Evolutionary conservation across 768 basidiomycete genomes (phyloP).

Genomic region (Omphalotus guepiniiformis): DNA sequence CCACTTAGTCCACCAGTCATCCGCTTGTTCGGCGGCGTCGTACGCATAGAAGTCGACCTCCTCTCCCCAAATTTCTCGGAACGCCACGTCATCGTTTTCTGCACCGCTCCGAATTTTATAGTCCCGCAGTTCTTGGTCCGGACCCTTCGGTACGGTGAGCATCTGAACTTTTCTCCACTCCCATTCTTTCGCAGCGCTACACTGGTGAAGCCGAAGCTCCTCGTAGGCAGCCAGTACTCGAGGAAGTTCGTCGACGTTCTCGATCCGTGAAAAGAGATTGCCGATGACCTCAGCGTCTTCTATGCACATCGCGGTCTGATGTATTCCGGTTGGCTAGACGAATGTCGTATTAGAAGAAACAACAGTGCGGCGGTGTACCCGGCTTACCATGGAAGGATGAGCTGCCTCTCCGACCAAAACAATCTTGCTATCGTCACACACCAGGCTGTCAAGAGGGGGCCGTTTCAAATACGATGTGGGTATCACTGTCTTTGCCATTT

Average conservation of each 20-base stretch:
- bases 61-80: constrained; percentile 48
- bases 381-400: constrained; percentile 47
- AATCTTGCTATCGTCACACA: constrained; percentile 42
- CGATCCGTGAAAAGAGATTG: constrained; percentile 52
- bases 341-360: background rate
- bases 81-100: constrained; percentile 27
- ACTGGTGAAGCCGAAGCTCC: constrained; percentile 53
- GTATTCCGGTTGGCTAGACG: constrained; percentile 49
- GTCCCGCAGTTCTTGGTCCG: constrained; percentile 43
- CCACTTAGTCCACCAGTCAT: constrained; percentile 62
- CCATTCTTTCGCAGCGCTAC: constrained; percentile 37
- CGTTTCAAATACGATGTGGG: constrained; percentile 26
- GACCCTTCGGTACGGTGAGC: constrained; percentile 40
- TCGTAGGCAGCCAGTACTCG: constrained; percentile 52
- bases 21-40: constrained; percentile 52
- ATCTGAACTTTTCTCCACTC: constrained; percentile 43
- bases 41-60: constrained; percentile 47
- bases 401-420: constrained; percentile 60
- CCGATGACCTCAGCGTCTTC: constrained; percentile 63
- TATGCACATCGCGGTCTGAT: constrained; percentile 46
- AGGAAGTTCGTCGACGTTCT: constrained; percentile 41
- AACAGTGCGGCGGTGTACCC: background rate
- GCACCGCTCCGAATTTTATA: constrained; percentile 31
- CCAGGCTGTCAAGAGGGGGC: constrained; percentile 40
- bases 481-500: constrained; percentile 22